Percentiles rank a stretch among this genome's conserved stretches.
Conservation (phyloP, 257 asterid species). For the Nicotiana otophora region DNA sequence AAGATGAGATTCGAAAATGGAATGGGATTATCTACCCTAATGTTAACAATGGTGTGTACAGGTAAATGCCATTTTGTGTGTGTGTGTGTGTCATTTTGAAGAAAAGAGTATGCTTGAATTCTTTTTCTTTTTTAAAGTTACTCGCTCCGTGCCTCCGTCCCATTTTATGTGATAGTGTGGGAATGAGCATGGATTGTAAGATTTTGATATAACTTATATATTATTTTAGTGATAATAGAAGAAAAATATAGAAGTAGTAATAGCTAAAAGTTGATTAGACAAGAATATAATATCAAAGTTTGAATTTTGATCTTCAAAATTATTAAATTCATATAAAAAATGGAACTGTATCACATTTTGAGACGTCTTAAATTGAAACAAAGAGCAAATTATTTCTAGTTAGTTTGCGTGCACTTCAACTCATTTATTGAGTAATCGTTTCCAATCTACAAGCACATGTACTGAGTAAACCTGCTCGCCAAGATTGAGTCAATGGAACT, state of each 20-base stretch:
- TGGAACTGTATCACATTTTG: background rate
- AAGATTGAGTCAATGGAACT: background rate
- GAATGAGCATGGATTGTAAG: background rate
- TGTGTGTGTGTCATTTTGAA: background rate
- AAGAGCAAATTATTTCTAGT: background rate
- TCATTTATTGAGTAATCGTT: background rate
- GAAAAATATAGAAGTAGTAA: background rate
- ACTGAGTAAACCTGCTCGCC: background rate
- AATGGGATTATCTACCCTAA: constrained; percentile 67
- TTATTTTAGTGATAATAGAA: too few relatives aligned
- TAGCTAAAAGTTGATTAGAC: background rate
- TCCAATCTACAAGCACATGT: background rate
- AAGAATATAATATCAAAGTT: background rate
- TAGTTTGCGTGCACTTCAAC: background rate
- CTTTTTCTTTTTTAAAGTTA: background rate
- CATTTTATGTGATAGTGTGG: background rate
- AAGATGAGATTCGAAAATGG: constrained; percentile 56
- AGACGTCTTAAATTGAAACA: background rate
- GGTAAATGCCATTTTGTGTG: constrained; percentile 36
- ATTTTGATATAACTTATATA: too few relatives aligned
- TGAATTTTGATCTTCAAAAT: background rate
- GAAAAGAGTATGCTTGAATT: background rate
- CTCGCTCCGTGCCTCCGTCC: background rate
- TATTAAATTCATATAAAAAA: background rate
- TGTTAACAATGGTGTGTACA: constrained; percentile 83